Evolutionary conservation across 148 eudicot genomes (phyloP).

Genomic region (Chenopodium formosanum): DNA sequence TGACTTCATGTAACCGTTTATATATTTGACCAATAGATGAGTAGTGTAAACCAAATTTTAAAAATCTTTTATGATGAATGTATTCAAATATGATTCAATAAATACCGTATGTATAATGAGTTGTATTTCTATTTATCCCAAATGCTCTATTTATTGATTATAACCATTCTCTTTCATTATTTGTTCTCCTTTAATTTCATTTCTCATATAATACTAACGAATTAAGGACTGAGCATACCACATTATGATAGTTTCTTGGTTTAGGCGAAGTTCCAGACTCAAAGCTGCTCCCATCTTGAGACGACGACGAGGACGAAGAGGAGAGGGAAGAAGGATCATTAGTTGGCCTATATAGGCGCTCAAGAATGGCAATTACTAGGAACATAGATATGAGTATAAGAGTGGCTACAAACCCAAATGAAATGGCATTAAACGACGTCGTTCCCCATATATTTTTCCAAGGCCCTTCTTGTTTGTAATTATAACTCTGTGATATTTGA

Average conservation of each 20-base stretch:
- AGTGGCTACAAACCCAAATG: conserved; percentile 80
- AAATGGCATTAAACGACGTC: conserved; percentile 62
- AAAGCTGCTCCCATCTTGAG: conserved; percentile 27
- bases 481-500: neutral
- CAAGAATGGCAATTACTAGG: conserved; percentile 69
- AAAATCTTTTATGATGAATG: no score
- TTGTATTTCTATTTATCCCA: no score
- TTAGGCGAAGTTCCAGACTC: conserved; percentile 37
- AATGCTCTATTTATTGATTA: no score
- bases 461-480: conserved; percentile 30
- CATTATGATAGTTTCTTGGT: conserved; percentile 27
- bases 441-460: conserved; percentile 40
- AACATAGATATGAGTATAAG: conserved; percentile 74
- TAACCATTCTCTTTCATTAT: no score
- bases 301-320: neutral
- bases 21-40: no score
- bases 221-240: conserved; percentile 28
- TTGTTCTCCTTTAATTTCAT: neutral
- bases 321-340: neutral
- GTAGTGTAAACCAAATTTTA: no score
- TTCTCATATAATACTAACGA: neutral
- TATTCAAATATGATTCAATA: no score
- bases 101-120: no score
- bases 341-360: conserved; percentile 58
- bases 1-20: no score